Base-by-base conservation (phyloP, 2,329 filamentous ascomycete genomes). In the Fusarium tupiense region DNA sequence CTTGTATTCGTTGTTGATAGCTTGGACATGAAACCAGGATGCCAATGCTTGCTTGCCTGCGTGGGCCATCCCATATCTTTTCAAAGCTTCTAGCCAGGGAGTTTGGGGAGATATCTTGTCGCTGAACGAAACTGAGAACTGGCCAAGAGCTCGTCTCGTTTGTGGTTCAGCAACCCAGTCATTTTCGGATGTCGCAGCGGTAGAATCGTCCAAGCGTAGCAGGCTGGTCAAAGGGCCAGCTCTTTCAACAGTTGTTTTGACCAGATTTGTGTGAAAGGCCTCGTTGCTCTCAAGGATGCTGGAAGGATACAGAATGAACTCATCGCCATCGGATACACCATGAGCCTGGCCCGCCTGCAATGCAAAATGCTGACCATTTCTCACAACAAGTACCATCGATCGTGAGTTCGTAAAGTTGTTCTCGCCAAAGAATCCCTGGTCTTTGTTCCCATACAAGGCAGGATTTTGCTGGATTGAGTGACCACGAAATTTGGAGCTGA, bases 341-440 rank as follows among this genome's bases (percentile, higher is more conserved):
- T 75, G 68, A 4, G 71, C 64, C 10, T 57, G 19, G 3, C 72
- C 71, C 0, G 61, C 72, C n/a, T 67, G 57, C 2, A 75, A 16
- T 6, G 12, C 3, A 31, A 74, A 20, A 1, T 19, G 11, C 1
- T 50, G 19, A 5, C 14, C 49, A 4, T 22, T n/a, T 24, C 10
- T 54, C 1, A 46, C 37, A 5, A 69, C 54, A 2, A 38, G 47
- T 3, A 68, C 26, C 17, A n/a, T 59, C 5, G 31, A 26, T 5
- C 29, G 47, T 22, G 31, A 29, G 6, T 31, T 41, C 1, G 43
- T 14, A 7, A 58, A 33, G 1, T 11, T 52, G 10, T n/a, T 50
- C 1, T 57, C 33, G 3, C 64, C 68, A 5, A 74, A 74, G n/a
- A 74, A 74, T 0, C 43, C 37, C 22, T 72, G 71, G n/a, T 66